Conservation (phyloP, 768 basidiomycete genomes). For the Psilocybe cyanescens region DNA sequence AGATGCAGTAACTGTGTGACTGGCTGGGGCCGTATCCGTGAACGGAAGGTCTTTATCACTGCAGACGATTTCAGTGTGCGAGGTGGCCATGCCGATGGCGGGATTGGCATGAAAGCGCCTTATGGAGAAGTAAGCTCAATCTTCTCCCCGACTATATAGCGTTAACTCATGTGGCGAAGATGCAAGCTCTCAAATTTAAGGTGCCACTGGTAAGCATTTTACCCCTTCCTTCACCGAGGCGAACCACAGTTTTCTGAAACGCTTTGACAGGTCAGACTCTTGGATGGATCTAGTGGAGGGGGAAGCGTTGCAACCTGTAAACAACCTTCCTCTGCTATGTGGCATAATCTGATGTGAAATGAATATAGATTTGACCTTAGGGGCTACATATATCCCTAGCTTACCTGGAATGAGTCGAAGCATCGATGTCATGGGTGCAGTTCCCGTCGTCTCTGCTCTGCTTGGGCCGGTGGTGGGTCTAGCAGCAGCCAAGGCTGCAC, state of each 20-base stretch:
- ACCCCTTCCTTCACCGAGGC: not conserved
- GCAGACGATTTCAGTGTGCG: slow-evolving; percentile 47
- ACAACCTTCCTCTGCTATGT: not conserved
- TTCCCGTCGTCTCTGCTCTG: slow-evolving; percentile 41
- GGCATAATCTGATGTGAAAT: not conserved
- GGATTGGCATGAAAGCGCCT: slow-evolving; percentile 39
- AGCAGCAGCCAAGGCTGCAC: slow-evolving; percentile 41
- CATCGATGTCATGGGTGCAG: slow-evolving; percentile 40
- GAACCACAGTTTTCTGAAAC: not conserved
- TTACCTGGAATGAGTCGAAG: slow-evolving; percentile 38
- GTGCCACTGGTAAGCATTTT: slow-evolving; percentile 35
- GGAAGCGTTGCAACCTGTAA: slow-evolving; percentile 43
- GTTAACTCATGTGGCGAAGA: slow-evolving; percentile 20
- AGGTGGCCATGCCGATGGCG: slow-evolving; percentile 47
- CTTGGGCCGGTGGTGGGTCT: slow-evolving; percentile 44
- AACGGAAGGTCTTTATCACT: slow-evolving; percentile 40
- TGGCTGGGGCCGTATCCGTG: slow-evolving; percentile 37
- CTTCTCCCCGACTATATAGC: not conserved
- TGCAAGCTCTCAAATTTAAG: slow-evolving; percentile 34
- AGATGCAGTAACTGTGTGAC: slow-evolving; percentile 38
- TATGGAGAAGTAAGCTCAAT: slow-evolving; percentile 38
- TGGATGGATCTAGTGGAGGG: slow-evolving; percentile 47
- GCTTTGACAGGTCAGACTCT: slow-evolving; percentile 34
- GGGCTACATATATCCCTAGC: slow-evolving; percentile 42
- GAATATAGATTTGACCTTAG: slow-evolving; percentile 34